These are phyloP conservation scores for Tolypocladium album DNA, from an alignment of 2,329 filamentous ascomycete genomes.

Conservation along the genomic window DNA sequence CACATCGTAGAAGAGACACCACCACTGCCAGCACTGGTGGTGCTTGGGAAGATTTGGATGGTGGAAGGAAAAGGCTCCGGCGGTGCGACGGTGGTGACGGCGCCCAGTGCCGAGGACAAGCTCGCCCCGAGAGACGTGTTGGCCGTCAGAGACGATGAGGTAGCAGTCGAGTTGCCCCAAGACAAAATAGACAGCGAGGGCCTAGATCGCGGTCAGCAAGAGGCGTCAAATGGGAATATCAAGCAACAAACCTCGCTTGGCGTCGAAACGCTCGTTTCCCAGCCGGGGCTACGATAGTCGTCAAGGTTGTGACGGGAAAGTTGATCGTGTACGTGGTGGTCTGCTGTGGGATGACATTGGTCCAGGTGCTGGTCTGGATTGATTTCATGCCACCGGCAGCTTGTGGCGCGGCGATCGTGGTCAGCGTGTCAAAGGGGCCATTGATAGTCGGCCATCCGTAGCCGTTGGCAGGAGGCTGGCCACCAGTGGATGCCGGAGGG, in stretches of 20 bases:
- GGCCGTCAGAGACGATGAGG: constrained; percentile 5
- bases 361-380: constrained; percentile 26
- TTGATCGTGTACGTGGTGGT: constrained; percentile 29
- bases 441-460: constrained; percentile 13
- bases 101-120: constrained; percentile 11
- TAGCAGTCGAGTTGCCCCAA: constrained; percentile 21
- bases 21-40: constrained; percentile 1
- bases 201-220: constrained; percentile 7
- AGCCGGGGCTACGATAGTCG: constrained; percentile 17
- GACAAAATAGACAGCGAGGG: constrained; percentile 3
- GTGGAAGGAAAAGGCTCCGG: constrained; percentile 8
- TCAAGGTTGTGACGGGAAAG: constrained; percentile 26
- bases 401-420: constrained; percentile 10
- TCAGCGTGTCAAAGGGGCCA: constrained; percentile 6
- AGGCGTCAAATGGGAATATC: not conserved
- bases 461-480: constrained; percentile 6
- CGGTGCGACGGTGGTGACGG: not conserved
- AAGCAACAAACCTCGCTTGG: constrained; percentile 15
- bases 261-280: constrained; percentile 15
- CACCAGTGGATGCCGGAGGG: constrained; percentile 5
- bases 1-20: constrained; percentile 13
- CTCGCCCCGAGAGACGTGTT: constrained; percentile 12
- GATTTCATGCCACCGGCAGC: constrained; percentile 6
- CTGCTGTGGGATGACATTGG: constrained; percentile 24
- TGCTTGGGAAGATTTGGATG: not conserved